A percentile compares a stretch with the other conserved stretches of the same genome.
phyloP scores from a whole-genome alignment of 2,329 filamentous ascomycete species.

The Fulvia fulva region DNA sequence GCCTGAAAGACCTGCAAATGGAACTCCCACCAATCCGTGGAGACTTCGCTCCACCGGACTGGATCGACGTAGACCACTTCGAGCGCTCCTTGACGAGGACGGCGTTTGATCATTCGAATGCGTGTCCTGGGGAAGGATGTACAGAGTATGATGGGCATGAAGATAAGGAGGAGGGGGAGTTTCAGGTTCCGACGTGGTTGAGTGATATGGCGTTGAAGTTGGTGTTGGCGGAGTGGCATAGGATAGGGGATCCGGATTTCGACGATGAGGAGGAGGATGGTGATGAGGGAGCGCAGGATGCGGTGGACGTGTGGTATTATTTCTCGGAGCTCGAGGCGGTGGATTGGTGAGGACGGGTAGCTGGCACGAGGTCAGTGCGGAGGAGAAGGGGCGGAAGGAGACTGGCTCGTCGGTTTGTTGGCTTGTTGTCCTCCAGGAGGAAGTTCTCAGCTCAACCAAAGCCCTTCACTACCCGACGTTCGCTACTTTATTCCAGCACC shows the following conservation, averaged over 20 bases:
- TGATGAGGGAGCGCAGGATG: background rate
- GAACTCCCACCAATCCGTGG: background rate
- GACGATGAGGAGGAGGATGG: background rate
- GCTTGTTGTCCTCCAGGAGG: no score
- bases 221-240: background rate
- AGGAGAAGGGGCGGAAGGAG: background rate
- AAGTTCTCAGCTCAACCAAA: no score
- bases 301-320: background rate
- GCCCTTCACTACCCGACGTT: no score
- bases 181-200: slow-evolving; percentile 1
- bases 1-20: background rate
- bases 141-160: slow-evolving; percentile 2
- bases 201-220: slow-evolving; percentile 4
- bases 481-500: background rate
- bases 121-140: background rate
- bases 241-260: background rate
- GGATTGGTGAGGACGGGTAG: background rate
- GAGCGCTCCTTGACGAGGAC: background rate
- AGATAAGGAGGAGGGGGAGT: background rate
- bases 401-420: no score
- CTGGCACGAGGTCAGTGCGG: background rate
- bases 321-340: background rate
- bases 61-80: background rate
- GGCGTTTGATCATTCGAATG: background rate
- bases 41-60: background rate